A percentile compares a stretch with the other conserved stretches of the same genome.
Evolutionary conservation across 1,284 basidiomycete species (phyloP).

Genomic region (Ustilago shanxiensis): DNA sequence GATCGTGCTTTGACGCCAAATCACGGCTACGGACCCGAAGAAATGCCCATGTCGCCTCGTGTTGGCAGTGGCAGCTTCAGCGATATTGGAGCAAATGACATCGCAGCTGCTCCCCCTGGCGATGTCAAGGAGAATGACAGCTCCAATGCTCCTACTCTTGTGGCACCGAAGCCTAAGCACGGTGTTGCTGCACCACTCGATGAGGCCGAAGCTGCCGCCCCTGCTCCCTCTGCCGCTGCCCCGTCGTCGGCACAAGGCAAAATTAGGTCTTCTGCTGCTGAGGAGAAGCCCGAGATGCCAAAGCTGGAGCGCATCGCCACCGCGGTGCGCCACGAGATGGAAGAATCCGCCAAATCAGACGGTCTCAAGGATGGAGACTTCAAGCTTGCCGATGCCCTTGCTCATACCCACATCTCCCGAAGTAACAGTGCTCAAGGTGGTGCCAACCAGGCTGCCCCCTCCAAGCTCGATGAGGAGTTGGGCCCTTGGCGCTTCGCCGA

Average conservation of each 20-base stretch:
- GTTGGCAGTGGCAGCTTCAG: slow-evolving; percentile 34
- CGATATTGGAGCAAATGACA: slow-evolving; percentile 34
- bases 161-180: slow-evolving; percentile 41
- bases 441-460: neutral
- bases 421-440: slow-evolving; percentile 20
- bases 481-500: slow-evolving; percentile 71
- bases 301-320: slow-evolving; percentile 54
- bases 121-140: slow-evolving; percentile 23
- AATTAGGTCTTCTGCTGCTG: neutral
- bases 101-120: slow-evolving; percentile 44
- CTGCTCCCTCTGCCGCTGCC: slow-evolving; percentile 22
- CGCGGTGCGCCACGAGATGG: slow-evolving; percentile 55
- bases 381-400: slow-evolving; percentile 62
- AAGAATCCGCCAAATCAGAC: slow-evolving; percentile 58
- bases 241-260: neutral
- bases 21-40: slow-evolving; percentile 33
- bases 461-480: slow-evolving; percentile 62
- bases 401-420: slow-evolving; percentile 34
- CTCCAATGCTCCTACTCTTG: slow-evolving; percentile 14
- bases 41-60: slow-evolving; percentile 34
- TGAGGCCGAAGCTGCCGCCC: slow-evolving; percentile 27
- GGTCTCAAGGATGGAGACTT: slow-evolving; percentile 64
- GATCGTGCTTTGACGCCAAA: slow-evolving; percentile 51
- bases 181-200: slow-evolving; percentile 39
- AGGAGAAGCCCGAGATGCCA: slow-evolving; percentile 46